Conservation (phyloP, 306 rosid species). For the Malus sieversii region DNA sequence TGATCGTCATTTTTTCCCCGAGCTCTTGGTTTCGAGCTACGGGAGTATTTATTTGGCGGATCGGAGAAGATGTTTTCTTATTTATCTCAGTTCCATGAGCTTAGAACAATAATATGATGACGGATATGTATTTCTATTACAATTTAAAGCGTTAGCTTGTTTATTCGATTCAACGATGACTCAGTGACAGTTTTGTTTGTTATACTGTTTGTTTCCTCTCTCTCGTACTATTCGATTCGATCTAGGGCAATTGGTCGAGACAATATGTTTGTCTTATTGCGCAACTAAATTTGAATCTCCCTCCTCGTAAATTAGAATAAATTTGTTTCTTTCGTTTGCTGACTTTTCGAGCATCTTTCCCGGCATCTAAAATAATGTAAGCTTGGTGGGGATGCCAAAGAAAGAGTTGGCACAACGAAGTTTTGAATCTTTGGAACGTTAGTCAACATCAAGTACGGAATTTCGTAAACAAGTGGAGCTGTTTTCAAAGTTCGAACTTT, state of each 20-base stretch:
- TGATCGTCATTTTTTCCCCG: constrained; percentile 15
- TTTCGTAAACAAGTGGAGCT: background rate
- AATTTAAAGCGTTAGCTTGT: constrained; percentile 6
- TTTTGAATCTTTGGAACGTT: background rate
- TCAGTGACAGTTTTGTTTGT: background rate
- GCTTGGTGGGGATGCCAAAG: background rate
- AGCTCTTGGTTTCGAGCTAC: constrained; percentile 11
- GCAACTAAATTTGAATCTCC: background rate
- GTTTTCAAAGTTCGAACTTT: background rate
- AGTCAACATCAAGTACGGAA: background rate
- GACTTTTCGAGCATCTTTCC: background rate
- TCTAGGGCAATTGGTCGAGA: background rate
- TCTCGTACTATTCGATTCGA: background rate
- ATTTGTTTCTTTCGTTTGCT: background rate
- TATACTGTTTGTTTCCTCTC: background rate
- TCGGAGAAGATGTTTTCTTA: constrained; percentile 25
- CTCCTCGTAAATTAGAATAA: background rate
- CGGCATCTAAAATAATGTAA: background rate
- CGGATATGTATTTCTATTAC: constrained; percentile 1
- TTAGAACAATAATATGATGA: constrained; percentile 25
- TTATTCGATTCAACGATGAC: constrained; percentile 7
- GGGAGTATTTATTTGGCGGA: constrained; percentile 23
- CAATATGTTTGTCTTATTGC: background rate
- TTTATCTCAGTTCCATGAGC: background rate
- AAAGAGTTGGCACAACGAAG: background rate